A percentile compares a stretch with the other conserved stretches of the same genome.
Evolutionary conservation across 768 basidiomycete genomes (phyloP).

Genomic region (Gloeophyllum trabeum): DNA sequence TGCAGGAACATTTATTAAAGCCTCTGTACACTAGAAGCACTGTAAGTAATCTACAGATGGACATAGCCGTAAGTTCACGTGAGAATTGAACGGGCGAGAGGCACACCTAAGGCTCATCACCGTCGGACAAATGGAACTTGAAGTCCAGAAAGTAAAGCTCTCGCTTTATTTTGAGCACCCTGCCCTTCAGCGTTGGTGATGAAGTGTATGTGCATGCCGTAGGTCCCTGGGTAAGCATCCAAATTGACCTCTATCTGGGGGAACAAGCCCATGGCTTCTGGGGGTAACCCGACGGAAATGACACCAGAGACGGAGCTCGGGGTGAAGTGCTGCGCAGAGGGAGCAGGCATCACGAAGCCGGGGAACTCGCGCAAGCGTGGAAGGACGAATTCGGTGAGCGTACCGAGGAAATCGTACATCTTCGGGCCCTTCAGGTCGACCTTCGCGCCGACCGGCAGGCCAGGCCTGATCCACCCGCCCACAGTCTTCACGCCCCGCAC

Average conservation of each 20-base stretch:
- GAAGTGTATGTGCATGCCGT: slow-evolving; percentile 93
- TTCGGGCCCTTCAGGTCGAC: slow-evolving; percentile 83
- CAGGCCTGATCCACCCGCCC: slow-evolving; percentile 77
- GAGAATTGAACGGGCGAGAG: too few relatives aligned
- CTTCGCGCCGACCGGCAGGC: slow-evolving; percentile 77
- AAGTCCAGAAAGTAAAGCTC: slow-evolving; percentile 83
- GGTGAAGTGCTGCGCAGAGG: slow-evolving; percentile 56
- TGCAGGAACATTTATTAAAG: too few relatives aligned
- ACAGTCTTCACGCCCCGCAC: slow-evolving; percentile 55
- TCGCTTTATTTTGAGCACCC: slow-evolving; percentile 85
- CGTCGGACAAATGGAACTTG: slow-evolving; percentile 75
- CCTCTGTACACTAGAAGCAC: too few relatives aligned
- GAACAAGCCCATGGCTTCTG: slow-evolving; percentile 80
- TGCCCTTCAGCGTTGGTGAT: slow-evolving; percentile 79
- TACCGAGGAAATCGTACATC: slow-evolving; percentile 92
- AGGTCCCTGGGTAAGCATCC: slow-evolving; percentile 75
- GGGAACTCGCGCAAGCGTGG: slow-evolving; percentile 87
- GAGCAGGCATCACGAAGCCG: slow-evolving; percentile 71
- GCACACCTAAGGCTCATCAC: slow-evolving; percentile 3
- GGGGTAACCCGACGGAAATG: slow-evolving; percentile 79
- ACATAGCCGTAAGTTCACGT: too few relatives aligned
- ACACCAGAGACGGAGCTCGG: slow-evolving; percentile 79
- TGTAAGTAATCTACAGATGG: too few relatives aligned
- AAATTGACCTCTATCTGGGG: slow-evolving; percentile 93
- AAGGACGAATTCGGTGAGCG: slow-evolving; percentile 88